Evolutionary conservation across 352 stramenopile genomes (phyloP).

Genomic region (Pythium aquatile): DNA sequence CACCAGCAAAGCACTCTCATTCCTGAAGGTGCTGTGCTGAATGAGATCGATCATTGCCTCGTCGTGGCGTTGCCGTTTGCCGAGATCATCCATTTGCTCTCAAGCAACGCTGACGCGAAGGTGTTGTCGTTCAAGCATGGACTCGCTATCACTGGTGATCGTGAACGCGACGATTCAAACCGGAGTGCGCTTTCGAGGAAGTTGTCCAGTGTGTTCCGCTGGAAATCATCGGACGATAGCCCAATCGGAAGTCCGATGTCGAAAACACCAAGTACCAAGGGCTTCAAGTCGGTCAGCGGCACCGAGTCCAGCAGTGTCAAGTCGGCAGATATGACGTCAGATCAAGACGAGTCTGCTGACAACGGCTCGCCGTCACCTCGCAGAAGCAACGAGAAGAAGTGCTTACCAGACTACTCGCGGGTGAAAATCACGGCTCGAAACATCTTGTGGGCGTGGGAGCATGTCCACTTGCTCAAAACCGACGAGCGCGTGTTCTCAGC

Average conservation of each 20-base stretch:
- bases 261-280: background rate
- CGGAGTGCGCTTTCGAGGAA: conserved; percentile 39
- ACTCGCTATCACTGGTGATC: conserved; percentile 35
- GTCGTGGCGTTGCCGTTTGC: conserved; percentile 57
- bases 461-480: too few species aligned
- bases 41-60: conserved; percentile 62
- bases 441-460: too few species aligned
- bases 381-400: too few species aligned
- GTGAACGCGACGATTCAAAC: conserved; percentile 12
- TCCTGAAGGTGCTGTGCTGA: conserved; percentile 58
- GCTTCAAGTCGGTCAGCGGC: conserved; percentile 13
- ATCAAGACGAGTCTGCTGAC: too few species aligned
- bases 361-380: too few species aligned
- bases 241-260: background rate
- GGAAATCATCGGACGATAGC: conserved; percentile 35
- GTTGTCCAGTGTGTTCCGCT: conserved; percentile 49
- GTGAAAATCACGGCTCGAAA: too few species aligned
- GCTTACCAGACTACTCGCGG: too few species aligned
- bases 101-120: conserved; percentile 41
- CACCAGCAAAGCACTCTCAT: conserved; percentile 26
- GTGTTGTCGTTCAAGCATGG: conserved; percentile 62
- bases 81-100: conserved; percentile 61
- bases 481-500: too few species aligned
- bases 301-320: background rate
- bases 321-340: too few species aligned